These are phyloP conservation scores for Knoxia roxburghii DNA, from an alignment of 257 asterid species.

Conservation along the genomic window DNA sequence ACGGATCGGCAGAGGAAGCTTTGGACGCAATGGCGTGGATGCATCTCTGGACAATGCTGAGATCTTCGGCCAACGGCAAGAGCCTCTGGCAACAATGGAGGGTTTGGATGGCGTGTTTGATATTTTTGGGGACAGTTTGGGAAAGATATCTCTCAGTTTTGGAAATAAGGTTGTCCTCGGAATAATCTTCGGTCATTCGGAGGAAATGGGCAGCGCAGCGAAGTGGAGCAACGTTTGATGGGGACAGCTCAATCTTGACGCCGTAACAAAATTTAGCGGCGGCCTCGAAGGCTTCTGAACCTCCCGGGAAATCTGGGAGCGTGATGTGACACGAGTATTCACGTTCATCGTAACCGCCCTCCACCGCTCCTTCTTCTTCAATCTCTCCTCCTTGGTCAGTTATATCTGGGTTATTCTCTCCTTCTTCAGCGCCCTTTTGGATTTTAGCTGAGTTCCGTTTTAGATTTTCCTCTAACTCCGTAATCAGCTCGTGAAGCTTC, in stretches of 20 bases:
- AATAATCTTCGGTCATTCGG: conserved; percentile 81
- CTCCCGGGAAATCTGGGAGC: conserved; percentile 89
- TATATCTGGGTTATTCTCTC: conserved; percentile 17
- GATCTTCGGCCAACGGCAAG: conserved; percentile 53
- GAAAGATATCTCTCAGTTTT: conserved; percentile 56
- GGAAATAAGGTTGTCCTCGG: conserved; percentile 78
- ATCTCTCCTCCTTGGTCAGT: conserved; percentile 20
- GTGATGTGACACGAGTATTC: conserved; percentile 53
- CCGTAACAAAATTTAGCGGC: conserved; percentile 97
- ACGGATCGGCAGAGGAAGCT: conserved; percentile 71
- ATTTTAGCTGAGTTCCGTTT: conserved; percentile 21
- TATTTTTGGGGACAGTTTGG: conserved; percentile 48
- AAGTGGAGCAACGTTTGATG: conserved; percentile 65
- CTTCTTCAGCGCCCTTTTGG: conserved; percentile 33
- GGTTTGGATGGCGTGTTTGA: conserved; percentile 44
- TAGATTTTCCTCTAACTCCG: conserved; percentile 61
- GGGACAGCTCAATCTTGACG: conserved; percentile 64
- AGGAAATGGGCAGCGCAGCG: conserved; percentile 88
- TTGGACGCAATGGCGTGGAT: conserved; percentile 56
- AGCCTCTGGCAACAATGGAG: conserved; percentile 56
- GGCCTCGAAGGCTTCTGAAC: conserved; percentile 73
- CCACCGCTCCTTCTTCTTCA: conserved; percentile 37
- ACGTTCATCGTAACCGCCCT: conserved; percentile 36
- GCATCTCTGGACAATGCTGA: conserved; percentile 69
- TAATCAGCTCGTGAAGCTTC: conserved; percentile 76